Base-by-base conservation (phyloP, 2,329 filamentous ascomycete species). In the Cercospora brassicicola region DNA sequence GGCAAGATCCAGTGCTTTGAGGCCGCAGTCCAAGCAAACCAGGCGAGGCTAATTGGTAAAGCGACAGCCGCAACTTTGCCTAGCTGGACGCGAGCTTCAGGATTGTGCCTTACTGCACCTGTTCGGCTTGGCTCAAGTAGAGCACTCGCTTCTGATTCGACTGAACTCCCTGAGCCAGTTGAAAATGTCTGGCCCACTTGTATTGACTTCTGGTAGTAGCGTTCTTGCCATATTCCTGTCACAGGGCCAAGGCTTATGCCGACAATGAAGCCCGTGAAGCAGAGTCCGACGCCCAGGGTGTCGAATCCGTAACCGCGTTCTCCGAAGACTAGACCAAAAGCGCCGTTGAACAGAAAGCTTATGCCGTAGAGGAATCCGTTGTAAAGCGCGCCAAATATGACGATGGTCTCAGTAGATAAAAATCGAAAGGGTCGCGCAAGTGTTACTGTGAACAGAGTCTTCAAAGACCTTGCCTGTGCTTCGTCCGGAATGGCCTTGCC, bases 361-460 rank as follows among this genome's bases (percentile, higher is more conserved):
- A 84, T 67, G 1, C 83, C 83, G 60, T 84, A 84, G 2, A 84
- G 75, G 67, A 83, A 84, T 3, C 82, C 83, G 59, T 84, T 84
- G 72, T 84, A 84, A 0, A 83, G 71, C 2, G 83, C 82, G n/a
- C 78, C 79, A 39, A 83, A 83, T 15, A 82, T 78, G 31, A 84
- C 80, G 53, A 85, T 84, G 39, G 82, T 81, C 70, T 84, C 83
- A 1, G 81, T 80, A 11, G 77, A 78, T 2, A 84, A 70, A 60
- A 84, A 84, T 1, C 81, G 76, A 66, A 85, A 83, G 0, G 84
- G 84, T n/a, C 84, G 75, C 23, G 79, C 77, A 6, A 85, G 76
- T 8, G 82, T 78, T 4, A 80, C 78, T 2, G 76, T 73, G 63
- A 84, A 82, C 3, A 84, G 72, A 42, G 81, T 77, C 23, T 75